Evolutionary conservation across 495 filamentous ascomycete species (phyloP), one percentile per base, ranked within the genome.

Genomic region (Cercophora newfieldiana): DNA sequence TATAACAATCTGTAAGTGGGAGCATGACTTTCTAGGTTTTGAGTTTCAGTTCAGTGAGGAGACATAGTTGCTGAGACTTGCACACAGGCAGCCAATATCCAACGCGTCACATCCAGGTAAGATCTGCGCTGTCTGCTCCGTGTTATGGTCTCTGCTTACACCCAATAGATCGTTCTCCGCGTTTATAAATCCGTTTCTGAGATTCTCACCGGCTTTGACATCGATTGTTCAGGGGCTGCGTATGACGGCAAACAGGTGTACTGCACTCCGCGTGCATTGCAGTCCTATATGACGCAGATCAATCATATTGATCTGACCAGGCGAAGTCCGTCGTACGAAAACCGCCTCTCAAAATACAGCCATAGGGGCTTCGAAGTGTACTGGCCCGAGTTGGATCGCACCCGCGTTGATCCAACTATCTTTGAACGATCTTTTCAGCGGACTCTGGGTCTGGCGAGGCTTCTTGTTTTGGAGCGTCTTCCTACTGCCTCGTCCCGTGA

Each of bases 331-430:
- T 93, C 91, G 0, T 96, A 94, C 70, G 91, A 96, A 70, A 94
- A 90, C 66, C 89, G 91, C 8, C 82, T 96, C n/a, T 91, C 90
- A 3, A 96, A 96, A 74, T 96, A 94, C 75, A 90, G 88, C 24
- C 91, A 89, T 71, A 81, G 91, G 14, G 90, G 90, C 2, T 96
- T 96, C 62, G 91, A 96, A 71, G 84, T 94, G 3, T 90, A 90
- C 73, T 94, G 90, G 87, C 79, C 86, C 0, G 79, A 85, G 25
- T 80, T 96, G 24, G 89, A 94, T 61, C 85, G 91, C 22, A 83
- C 85, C 3, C 84, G 83, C 10, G 81, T 96, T 55, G 91, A 96
- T 69, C 91, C 91, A 8, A 92, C 91, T 2, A 93, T 96, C 61
- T 96, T 89, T 64, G 91, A 96, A 72, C 77, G 91, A 56, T 91